Base-by-base conservation (phyloP, 495 filamentous ascomycete genomes). In the Talaromyces wortmannii region DNA sequence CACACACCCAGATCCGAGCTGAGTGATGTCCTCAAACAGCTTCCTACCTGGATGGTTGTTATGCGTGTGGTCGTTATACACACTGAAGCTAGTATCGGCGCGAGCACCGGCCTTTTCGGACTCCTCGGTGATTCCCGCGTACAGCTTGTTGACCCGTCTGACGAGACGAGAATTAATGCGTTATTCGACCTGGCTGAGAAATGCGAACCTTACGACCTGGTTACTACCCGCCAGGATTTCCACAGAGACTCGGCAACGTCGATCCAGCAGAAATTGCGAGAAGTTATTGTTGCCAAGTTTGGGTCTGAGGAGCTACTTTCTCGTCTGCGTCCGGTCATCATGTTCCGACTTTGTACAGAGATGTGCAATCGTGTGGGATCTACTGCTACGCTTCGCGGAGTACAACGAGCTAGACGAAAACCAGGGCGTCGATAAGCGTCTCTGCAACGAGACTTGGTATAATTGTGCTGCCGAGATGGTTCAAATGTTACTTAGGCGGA, bases 31-130 rank as follows among this genome's bases (percentile, higher is more conserved):
- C 7, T 43, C 33, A 36, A 42, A 33, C 50, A 52, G 33, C 16
- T 52, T 8, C 32, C 50, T 32, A 40, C 31, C 32, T 52, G 33
- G 31, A 40, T 43, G 33, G 18, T 52, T 43, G 50, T 52, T 42
- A 42, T 52, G 50, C 50, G 50, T 52, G 50, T 52, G 7, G 23
- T 52, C 18, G 50, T 52, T 52, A 52, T 52, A 15, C 50, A 52
- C 42, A 32, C 31, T 23, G 50, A 52, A 6, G 32, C 17, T 29
- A 12, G 17, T 18, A 52, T 32, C 42, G 50, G 30, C 42, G 50
- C 50, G 15, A 43, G 50, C 17, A 42, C 50, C 23, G 50, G 50
- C 15, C 32, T 43, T 15, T 40, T 52, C 42, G 50, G 50, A 43
- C 50, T 52, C 23, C 33, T 52, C 3, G 17, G 50, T 16, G 33